A percentile compares a stretch with the other conserved stretches of the same genome.
These are phyloP conservation scores for Coemansia pectinata DNA, from an alignment of 192 early-diverging fungal species.

Conservation along the genomic window DNA sequence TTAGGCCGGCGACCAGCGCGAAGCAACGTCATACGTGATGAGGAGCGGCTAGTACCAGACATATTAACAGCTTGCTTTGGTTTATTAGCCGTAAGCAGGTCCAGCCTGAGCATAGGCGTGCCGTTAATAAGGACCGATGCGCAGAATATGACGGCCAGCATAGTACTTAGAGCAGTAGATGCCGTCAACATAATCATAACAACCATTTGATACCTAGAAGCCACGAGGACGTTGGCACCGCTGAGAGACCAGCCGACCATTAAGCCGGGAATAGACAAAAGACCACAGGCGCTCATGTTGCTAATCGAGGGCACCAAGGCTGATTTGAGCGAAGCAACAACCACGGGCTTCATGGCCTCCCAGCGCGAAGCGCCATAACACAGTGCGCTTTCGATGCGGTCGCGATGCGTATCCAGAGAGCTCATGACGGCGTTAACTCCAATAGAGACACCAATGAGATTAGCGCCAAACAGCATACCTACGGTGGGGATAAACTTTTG, in stretches of 20 bases:
- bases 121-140: conserved; percentile 42
- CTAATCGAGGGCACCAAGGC: conserved; percentile 83
- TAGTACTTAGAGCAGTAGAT: conserved; percentile 64
- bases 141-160: conserved; percentile 50
- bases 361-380: conserved; percentile 78
- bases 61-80: neutral
- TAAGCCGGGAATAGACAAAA: conserved; percentile 86
- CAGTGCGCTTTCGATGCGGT: conserved; percentile 61
- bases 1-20: conserved; percentile 21
- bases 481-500: conserved; percentile 84
- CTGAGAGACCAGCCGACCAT: conserved; percentile 89
- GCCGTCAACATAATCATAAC: conserved; percentile 87
- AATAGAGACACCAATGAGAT: conserved; percentile 71
- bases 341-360: conserved; percentile 78
- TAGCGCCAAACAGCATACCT: conserved; percentile 87
- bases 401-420: conserved; percentile 59
- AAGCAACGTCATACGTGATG: conserved; percentile 15
- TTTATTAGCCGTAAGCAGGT: conserved; percentile 14
- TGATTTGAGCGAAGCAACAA: conserved; percentile 65
- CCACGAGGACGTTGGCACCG: conserved; percentile 76
- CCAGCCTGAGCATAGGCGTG: conserved; percentile 29
- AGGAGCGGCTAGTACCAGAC: neutral
- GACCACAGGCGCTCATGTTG: conserved; percentile 77
- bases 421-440: conserved; percentile 63
- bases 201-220: conserved; percentile 81